These are phyloP conservation scores for Mycena chlorophos DNA, from an alignment of 768 basidiomycete genomes.

Conservation along the genomic window DNA sequence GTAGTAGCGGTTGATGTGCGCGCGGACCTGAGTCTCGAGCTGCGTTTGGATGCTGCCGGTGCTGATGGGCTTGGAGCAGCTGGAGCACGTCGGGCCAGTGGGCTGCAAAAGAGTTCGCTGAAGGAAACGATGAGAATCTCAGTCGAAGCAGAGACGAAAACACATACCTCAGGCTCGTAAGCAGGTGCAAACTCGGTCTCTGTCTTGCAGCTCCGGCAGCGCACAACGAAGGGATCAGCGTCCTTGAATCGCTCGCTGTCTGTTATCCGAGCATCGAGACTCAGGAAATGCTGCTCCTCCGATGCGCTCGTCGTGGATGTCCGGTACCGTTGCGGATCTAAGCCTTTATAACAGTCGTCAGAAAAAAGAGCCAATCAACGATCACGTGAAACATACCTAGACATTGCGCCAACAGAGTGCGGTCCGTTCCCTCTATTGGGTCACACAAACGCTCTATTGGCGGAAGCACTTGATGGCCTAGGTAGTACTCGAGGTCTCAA, in stretches of 20 bases:
- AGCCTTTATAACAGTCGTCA: conserved; percentile 37
- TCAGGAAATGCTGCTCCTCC: conserved; percentile 69
- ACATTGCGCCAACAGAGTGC: conserved; percentile 89
- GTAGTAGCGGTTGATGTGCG: conserved; percentile 79
- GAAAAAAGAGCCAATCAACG: neutral
- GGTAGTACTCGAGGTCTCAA: conserved; percentile 88
- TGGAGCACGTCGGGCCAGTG: conserved; percentile 69
- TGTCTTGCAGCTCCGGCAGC: conserved; percentile 74
- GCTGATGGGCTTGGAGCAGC: conserved; percentile 56
- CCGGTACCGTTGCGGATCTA: conserved; percentile 61
- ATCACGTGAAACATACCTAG: conserved; percentile 80
- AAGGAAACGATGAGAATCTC: conserved; percentile 5
- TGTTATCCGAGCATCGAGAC: conserved; percentile 86
- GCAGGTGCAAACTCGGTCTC: conserved; percentile 59
- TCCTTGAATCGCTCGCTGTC: conserved; percentile 88
- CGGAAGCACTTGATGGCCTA: conserved; percentile 88
- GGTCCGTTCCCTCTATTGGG: conserved; percentile 93
- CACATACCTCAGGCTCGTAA: conserved; percentile 55
- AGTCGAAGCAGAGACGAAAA: neutral
- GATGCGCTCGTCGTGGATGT: conserved; percentile 38
- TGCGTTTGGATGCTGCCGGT: conserved; percentile 74
- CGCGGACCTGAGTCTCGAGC: conserved; percentile 83
- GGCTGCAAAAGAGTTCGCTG: conserved; percentile 69
- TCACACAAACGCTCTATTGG: conserved; percentile 95
- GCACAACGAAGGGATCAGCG: conserved; percentile 65